These are phyloP conservation scores for Aspergillus sp. DNA, from an alignment of 2,329 filamentous ascomycete genomes.

Conservation along the genomic window DNA sequence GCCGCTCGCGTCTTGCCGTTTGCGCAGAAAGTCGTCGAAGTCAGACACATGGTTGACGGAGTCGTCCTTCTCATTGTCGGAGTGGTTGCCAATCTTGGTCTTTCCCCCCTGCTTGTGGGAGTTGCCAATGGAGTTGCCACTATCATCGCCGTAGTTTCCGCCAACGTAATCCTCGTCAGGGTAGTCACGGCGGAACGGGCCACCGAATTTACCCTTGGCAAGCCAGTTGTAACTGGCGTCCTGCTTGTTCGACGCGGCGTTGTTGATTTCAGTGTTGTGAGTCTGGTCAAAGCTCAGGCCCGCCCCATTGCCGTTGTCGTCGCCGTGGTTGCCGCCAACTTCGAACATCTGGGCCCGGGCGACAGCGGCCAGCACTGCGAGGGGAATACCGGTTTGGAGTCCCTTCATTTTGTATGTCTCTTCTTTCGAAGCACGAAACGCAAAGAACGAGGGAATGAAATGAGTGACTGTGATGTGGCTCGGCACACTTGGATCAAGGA, in stretches of 20 bases:
- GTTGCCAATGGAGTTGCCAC: no score
- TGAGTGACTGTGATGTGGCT: background rate
- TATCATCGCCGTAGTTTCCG: no score
- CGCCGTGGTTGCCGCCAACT: slow-evolving; percentile 7
- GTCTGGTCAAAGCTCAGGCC: background rate
- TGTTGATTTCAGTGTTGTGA: background rate
- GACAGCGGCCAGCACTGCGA: slow-evolving; percentile 33
- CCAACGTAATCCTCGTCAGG: no score
- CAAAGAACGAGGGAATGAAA: background rate
- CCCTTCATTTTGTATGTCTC: slow-evolving; percentile 31
- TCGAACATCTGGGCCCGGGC: slow-evolving; percentile 23
- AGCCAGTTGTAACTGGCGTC: background rate
- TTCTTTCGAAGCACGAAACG: background rate
- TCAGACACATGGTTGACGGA: background rate
- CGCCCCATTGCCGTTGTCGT: background rate
- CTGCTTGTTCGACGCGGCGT: background rate
- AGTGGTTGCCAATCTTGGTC: background rate
- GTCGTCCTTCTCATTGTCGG: background rate
- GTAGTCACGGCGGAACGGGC: no score
- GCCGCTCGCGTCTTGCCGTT: background rate
- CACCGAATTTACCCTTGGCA: background rate
- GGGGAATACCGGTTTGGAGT: slow-evolving; percentile 32
- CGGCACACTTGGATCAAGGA: background rate
- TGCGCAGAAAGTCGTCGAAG: background rate
- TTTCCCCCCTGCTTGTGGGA: no score